phyloP scores from a whole-genome alignment of 2,329 filamentous ascomycete genomes.

The Chaetomiaceae sp. region DNA sequence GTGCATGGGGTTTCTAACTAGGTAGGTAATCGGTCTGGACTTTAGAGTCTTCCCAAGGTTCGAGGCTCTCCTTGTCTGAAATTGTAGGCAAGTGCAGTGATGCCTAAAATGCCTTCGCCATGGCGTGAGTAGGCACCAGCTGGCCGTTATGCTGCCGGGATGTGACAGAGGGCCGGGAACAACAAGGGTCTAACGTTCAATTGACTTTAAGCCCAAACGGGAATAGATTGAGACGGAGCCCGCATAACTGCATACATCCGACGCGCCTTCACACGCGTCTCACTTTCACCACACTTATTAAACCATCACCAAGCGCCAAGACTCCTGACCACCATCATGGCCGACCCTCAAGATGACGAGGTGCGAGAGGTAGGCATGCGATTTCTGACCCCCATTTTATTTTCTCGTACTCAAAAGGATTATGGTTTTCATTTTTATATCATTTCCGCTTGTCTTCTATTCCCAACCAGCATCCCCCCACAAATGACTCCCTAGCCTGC shows the following conservation, averaged over 20 bases:
- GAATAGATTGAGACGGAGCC: background rate
- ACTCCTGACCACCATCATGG: slow-evolving; percentile 22
- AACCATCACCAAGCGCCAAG: slow-evolving; percentile 14
- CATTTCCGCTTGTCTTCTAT: background rate
- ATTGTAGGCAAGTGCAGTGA: too few species aligned
- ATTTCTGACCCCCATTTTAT: background rate
- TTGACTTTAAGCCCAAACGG: background rate
- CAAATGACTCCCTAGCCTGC: background rate
- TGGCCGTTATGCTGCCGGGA: too few species aligned
- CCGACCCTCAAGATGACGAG: slow-evolving; percentile 26
- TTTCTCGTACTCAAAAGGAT: too few species aligned
- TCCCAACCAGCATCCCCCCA: background rate
- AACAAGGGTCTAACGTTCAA: background rate
- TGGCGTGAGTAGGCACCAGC: too few species aligned
- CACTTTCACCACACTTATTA: background rate
- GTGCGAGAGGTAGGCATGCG: slow-evolving; percentile 26
- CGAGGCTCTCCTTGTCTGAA: too few species aligned
- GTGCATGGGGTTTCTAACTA: too few species aligned
- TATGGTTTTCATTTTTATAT: too few species aligned
- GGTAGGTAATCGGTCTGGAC: too few species aligned
- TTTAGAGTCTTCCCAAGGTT: too few species aligned
- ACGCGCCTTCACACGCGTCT: slow-evolving; percentile 16
- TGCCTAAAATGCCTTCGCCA: too few species aligned
- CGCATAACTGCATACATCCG: slow-evolving; percentile 4
- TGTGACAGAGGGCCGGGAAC: too few species aligned